Percentiles rank a stretch among this genome's conserved stretches.
Evolutionary conservation across 2,329 filamentous ascomycete genomes (phyloP).

Genomic region (Sclerotinia subarctica): DNA sequence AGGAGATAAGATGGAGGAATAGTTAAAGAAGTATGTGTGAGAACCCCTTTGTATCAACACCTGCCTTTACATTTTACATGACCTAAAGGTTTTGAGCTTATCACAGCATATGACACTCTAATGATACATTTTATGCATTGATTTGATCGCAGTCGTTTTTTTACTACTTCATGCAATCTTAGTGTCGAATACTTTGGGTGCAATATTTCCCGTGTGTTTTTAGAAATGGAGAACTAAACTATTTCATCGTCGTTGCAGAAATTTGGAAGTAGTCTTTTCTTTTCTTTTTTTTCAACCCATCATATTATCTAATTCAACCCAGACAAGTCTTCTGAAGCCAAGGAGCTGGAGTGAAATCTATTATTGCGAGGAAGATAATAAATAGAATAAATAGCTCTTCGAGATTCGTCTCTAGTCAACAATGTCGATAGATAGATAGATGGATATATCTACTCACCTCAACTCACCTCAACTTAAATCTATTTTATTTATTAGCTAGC

Average conservation of each 20-base stretch:
- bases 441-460: no score
- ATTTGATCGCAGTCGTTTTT: neutral
- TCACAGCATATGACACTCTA: constrained; percentile 19
- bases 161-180: neutral
- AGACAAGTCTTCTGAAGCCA: neutral
- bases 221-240: neutral
- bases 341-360: neutral
- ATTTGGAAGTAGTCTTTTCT: neutral
- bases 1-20: constrained; percentile 86
- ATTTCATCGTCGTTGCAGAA: neutral
- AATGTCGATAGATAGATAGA: neutral
- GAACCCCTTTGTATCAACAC: constrained; percentile 37
- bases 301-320: neutral
- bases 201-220: neutral
- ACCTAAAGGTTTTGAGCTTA: constrained; percentile 14
- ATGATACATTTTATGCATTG: constrained; percentile 18
- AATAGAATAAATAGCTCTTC: no score
- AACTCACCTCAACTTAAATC: no score
- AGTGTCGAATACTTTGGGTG: neutral
- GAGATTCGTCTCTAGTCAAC: neutral
- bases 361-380: neutral
- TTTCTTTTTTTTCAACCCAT: neutral
- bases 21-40: constrained; percentile 39
- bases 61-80: constrained; percentile 22
- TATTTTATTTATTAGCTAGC: no score